Base-by-base conservation (phyloP, 345 rosid species). In the Noccaea caerulescens region DNA sequence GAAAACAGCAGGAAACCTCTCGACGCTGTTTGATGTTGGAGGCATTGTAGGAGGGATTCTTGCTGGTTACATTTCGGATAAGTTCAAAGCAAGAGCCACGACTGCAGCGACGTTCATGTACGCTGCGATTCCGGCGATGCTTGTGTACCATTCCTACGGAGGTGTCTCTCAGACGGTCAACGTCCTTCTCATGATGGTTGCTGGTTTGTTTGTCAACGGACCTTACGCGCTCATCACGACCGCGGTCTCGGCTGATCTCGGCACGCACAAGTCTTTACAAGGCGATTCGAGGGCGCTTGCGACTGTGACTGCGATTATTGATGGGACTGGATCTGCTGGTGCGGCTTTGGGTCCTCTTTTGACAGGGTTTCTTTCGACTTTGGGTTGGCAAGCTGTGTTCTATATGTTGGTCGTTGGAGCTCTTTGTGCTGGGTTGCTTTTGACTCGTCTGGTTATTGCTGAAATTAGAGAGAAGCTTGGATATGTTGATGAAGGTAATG, bases 171-270 rank as follows among this genome's bases (percentile, higher is more conserved):
- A 58, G 71, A 71, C 79, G 0, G 51, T 78, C 72, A 93, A 93
- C 82, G 72, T 93, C 18, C 0, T 81, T 23, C 94, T 93, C 63
- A 93, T 93, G 98, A 87, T 93, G 87, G 62, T 89, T 34, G 84
- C 86, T 59, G 98, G 97, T 63, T 84, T 93, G 50, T 91, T 93
- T 18, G 77, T 93, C 58, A 93, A 91, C 5, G 98, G 97, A 30
- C 98, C 97, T 9, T 91, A 93, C n/a, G 94, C 98, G 2, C 94
- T 93, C 36, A 91, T 93, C 80, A 93, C 98, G 4, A 93, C 98
- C 25, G 96, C 98, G 10, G 98, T 93, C 53, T 93, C 98, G 3
- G 93, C 92, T 1, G 98, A 93, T 77, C 96, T 93, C 10, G 98
- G 98, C 9, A 93, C 98, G 0, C 98, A 93, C 80, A 81, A 83